These are phyloP conservation scores for Hordeum vulgare DNA, from an alignment of 176 grass and related monocot genomes.

Conservation along the genomic window DNA sequence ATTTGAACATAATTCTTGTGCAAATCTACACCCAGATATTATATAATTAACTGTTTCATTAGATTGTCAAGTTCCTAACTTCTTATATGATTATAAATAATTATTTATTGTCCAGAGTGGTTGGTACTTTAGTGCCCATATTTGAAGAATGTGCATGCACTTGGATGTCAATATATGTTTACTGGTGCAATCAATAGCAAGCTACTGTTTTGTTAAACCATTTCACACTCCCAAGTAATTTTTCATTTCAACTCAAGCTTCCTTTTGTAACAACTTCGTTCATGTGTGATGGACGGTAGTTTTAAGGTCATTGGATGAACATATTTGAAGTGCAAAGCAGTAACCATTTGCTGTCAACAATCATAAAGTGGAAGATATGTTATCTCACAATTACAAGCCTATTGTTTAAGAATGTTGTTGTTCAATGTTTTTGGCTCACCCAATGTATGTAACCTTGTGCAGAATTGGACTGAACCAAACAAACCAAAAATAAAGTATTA, in stretches of 20 bases:
- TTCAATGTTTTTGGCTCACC: background rate
- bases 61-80: background rate
- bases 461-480: background rate
- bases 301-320: background rate
- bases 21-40: conserved; percentile 88
- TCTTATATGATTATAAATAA: background rate
- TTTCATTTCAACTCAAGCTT: background rate
- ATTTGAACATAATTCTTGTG: conserved; percentile 96
- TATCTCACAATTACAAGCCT: background rate
- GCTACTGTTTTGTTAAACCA: conserved; percentile 33
- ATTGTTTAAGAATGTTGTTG: background rate
- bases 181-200: conserved; percentile 86
- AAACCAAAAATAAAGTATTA: background rate
- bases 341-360: background rate
- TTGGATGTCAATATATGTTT: conserved; percentile 82
- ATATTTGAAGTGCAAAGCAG: conserved; percentile 11
- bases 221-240: background rate
- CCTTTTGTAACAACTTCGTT: background rate
- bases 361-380: background rate
- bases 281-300: background rate
- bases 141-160: conserved; percentile 81
- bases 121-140: conserved; percentile 82
- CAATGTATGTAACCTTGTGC: background rate
- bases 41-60: background rate
- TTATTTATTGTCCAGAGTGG: conserved; percentile 46